Evolutionary conservation across 116 monocot species (phyloP).

Genomic region (Papilionanthe hybrid): DNA sequence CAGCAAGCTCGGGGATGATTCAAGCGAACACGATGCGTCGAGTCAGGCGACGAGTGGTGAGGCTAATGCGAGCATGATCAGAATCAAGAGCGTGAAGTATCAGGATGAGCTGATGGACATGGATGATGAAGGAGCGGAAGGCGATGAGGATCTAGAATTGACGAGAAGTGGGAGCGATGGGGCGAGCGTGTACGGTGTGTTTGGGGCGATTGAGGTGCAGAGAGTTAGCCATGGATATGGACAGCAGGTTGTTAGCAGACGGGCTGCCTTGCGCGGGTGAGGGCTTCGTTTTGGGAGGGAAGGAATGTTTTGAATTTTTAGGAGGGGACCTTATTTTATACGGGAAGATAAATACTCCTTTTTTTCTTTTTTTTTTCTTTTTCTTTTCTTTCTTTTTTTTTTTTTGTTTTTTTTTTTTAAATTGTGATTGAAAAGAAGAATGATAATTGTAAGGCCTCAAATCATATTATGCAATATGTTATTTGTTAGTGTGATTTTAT

Average conservation of each 20-base stretch:
- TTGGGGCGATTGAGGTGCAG: conserved; percentile 22
- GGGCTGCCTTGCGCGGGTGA: background rate
- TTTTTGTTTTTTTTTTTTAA: too few relatives aligned
- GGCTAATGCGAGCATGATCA: background rate
- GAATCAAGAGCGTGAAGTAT: conserved; percentile 27
- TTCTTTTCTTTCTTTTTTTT: too few relatives aligned
- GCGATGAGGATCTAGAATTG: background rate
- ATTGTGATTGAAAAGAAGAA: too few relatives aligned
- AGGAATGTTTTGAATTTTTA: too few relatives aligned
- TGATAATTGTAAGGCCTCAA: too few relatives aligned
- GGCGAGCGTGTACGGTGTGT: conserved; percentile 15
- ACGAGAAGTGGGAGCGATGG: conserved; percentile 2
- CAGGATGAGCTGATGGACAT: conserved; percentile 22
- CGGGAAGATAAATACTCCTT: too few relatives aligned
- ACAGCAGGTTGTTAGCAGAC: background rate
- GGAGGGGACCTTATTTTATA: too few relatives aligned
- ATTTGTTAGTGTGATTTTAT: too few relatives aligned
- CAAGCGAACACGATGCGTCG: background rate
- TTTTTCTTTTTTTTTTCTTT: too few relatives aligned
- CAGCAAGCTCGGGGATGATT: background rate
- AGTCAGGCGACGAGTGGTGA: background rate
- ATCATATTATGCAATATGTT: too few relatives aligned
- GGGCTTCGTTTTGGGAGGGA: too few relatives aligned
- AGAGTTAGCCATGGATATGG: background rate
- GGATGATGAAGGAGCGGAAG: conserved; percentile 11